phyloP scores from a whole-genome alignment of 2,329 filamentous ascomycete genomes.

The Hirsutella thompsonii region DNA sequence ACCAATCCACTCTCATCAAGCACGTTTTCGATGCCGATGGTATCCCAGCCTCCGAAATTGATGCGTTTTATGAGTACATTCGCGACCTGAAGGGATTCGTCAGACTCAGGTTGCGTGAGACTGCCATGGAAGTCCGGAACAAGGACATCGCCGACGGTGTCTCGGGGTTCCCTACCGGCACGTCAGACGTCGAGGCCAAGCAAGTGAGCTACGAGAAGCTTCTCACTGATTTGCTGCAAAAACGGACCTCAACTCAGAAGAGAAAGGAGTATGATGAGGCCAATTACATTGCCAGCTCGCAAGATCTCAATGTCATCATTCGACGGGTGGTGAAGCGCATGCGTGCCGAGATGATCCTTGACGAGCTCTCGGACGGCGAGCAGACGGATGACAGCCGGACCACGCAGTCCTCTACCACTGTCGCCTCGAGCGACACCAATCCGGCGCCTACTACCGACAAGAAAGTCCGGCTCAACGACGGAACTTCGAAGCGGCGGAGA shows the following conservation, averaged over 20 bases:
- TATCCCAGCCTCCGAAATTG: slow-evolving; percentile 57
- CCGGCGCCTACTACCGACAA: slow-evolving; percentile 20
- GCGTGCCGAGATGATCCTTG: slow-evolving; percentile 45
- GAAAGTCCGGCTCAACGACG: slow-evolving; percentile 30
- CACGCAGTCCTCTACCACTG: slow-evolving; percentile 16
- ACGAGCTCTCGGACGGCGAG: slow-evolving; percentile 38
- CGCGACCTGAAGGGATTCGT: slow-evolving; percentile 64
- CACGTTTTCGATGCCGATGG: slow-evolving; percentile 61
- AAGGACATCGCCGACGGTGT: slow-evolving; percentile 39
- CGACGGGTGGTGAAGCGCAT: slow-evolving; percentile 48
- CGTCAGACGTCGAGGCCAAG: slow-evolving; percentile 33
- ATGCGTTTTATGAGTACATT: slow-evolving; percentile 64
- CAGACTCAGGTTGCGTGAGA: slow-evolving; percentile 53
- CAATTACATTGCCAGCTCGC: slow-evolving; percentile 34
- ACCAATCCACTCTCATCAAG: slow-evolving; percentile 75
- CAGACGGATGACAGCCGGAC: slow-evolving; percentile 21
- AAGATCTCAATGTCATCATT: slow-evolving; percentile 37
- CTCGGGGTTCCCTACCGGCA: slow-evolving; percentile 35
- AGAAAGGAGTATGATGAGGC: slow-evolving; percentile 40
- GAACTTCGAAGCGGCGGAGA: slow-evolving; percentile 33
- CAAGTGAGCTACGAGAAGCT: slow-evolving; percentile 41
- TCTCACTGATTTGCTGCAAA: slow-evolving; percentile 33
- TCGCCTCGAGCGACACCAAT: slow-evolving; percentile 15
- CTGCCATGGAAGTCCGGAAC: slow-evolving; percentile 48
- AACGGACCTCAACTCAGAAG: slow-evolving; percentile 22